Evolutionary conservation across 805 yeast species (phyloP).

Genomic region (Blastobotrys mokoenaii): DNA sequence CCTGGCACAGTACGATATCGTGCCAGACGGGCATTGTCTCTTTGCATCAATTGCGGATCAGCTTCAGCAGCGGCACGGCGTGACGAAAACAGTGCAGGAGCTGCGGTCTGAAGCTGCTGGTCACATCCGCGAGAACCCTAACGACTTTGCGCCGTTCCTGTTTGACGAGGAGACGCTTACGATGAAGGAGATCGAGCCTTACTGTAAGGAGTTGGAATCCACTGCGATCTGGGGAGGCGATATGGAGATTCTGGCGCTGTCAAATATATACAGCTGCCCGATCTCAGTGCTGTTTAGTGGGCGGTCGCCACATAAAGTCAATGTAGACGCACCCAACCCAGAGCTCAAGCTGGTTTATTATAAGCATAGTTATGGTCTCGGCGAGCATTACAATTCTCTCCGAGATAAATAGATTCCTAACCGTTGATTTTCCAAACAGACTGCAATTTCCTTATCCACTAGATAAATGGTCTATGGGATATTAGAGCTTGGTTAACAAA

Average conservation of each 20-base stretch:
- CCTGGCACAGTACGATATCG: constrained; percentile 56
- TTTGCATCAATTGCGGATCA: constrained; percentile 85
- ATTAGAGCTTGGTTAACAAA: too few species aligned
- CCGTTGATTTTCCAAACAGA: too few species aligned
- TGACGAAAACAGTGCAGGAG: constrained; percentile 35
- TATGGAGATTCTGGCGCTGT: constrained; percentile 75
- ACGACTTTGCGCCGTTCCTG: constrained; percentile 71
- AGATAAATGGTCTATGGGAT: too few species aligned
- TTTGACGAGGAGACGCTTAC: constrained; percentile 70
- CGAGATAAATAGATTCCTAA: constrained; percentile 20
- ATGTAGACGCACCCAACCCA: constrained; percentile 42
- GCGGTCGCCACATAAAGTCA: constrained; percentile 53
- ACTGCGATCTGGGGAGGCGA: constrained; percentile 97
- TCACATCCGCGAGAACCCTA: constrained; percentile 54
- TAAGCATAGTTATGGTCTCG: constrained; percentile 78
- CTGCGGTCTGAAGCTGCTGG: constrained; percentile 59
- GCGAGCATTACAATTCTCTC: constrained; percentile 89
- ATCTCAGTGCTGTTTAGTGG: constrained; percentile 76
- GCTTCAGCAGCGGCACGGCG: constrained; percentile 43
- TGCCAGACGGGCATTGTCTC: constrained; percentile 91
- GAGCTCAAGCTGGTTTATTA: constrained; percentile 70
- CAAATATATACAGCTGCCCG: constrained; percentile 62
- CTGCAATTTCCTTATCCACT: too few species aligned
- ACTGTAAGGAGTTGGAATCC: constrained; percentile 56
- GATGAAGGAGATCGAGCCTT: constrained; percentile 55